Conservation (phyloP, 805 yeast species). For the Saccharomyces mikatae region DNA sequence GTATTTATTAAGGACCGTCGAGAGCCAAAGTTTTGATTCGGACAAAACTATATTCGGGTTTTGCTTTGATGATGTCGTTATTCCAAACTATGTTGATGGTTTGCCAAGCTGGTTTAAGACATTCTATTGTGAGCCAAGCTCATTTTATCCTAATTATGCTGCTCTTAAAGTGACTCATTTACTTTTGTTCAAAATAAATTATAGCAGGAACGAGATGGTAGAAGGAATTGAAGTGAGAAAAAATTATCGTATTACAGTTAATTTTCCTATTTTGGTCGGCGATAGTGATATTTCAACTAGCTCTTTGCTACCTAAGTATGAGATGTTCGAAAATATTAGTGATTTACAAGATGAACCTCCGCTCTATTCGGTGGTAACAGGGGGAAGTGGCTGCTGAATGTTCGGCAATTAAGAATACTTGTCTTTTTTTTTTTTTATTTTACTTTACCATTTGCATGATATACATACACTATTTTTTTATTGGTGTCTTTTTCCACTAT, state of each 20-base stretch:
- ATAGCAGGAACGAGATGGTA: not conserved
- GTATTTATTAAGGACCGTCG: not conserved
- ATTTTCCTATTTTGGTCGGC: not conserved
- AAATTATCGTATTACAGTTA: not conserved
- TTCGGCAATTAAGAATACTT: not conserved
- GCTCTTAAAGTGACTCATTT: not conserved
- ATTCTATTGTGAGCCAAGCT: not conserved
- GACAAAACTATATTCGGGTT: not conserved
- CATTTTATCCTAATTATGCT: not conserved
- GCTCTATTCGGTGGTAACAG: not conserved
- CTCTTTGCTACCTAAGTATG: conserved; percentile 2
- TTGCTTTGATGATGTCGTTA: not conserved
- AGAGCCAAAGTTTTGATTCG: not conserved
- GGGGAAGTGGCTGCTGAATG: not conserved
- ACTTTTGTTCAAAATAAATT: not conserved
- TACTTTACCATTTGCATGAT: not conserved
- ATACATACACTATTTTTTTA: not conserved
- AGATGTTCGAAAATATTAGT: not conserved
- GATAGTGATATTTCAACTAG: not conserved
- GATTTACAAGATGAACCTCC: conserved; percentile 4
- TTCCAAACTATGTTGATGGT: not conserved
- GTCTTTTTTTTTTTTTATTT: not conserved
- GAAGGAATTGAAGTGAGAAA: not conserved
- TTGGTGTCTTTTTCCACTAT: not conserved
- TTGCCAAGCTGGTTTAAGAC: not conserved